phyloP scores from a whole-genome alignment of 495 filamentous ascomycete genomes.

The Letharia columbiana region DNA sequence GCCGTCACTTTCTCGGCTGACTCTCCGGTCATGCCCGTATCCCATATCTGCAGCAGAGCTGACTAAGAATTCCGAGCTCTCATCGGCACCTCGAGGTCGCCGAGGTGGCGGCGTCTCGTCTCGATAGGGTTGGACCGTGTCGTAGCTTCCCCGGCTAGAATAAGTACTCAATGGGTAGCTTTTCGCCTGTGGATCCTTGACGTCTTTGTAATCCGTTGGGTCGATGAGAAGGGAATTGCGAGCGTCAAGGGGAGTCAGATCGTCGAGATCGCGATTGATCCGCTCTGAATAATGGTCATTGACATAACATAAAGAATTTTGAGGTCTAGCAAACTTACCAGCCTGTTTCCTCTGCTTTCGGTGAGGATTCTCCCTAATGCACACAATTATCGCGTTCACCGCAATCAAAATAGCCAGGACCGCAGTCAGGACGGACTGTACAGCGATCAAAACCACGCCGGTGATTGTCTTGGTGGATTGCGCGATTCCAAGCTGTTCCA shows the following conservation, averaged over 20 bases:
- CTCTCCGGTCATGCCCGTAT: conserved; percentile 30
- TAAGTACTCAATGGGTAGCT: conserved; percentile 38
- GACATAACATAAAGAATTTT: no score
- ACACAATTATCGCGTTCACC: conserved; percentile 77
- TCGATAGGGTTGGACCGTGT: conserved; percentile 38
- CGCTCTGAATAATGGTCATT: conserved; percentile 51
- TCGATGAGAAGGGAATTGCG: conserved; percentile 81
- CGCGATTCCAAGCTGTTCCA: conserved; percentile 81
- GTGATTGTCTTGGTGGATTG: conserved; percentile 94
- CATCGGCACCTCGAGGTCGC: conserved; percentile 27
- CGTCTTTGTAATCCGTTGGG: conserved; percentile 34
- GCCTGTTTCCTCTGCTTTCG: conserved; percentile 74
- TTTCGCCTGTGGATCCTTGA: conserved; percentile 27
- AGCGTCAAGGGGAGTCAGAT: conserved; percentile 80
- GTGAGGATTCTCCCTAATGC: conserved; percentile 83
- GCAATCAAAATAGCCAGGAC: conserved; percentile 81
- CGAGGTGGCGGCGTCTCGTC: conserved; percentile 30
- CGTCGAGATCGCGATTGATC: conserved; percentile 70
- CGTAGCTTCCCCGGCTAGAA: conserved; percentile 33
- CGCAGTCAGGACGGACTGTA: conserved; percentile 79
- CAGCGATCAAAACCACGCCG: conserved; percentile 79
- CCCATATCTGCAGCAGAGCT: conserved; percentile 34
- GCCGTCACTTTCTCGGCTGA: conserved; percentile 31
- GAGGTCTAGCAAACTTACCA: conserved; percentile 43
- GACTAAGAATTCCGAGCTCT: conserved; percentile 39